Conservation (phyloP, 1,284 basidiomycete species). For the Apiotrichum domesticum region DNA sequence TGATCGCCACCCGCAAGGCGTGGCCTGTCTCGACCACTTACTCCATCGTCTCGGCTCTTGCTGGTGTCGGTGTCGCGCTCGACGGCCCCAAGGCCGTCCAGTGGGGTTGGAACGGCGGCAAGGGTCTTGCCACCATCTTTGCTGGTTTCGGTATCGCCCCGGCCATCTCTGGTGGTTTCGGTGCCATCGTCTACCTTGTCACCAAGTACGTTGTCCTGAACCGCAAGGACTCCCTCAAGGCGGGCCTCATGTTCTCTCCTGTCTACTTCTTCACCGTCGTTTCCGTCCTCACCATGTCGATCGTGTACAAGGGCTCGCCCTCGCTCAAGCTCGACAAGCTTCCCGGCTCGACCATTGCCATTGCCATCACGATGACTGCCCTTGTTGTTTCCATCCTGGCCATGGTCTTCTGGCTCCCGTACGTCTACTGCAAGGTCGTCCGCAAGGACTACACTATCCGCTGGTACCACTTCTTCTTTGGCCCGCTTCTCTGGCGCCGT, state of each 20-base stretch:
- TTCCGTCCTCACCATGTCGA: constrained; percentile 42
- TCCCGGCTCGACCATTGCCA: constrained; percentile 38
- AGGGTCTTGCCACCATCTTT: constrained; percentile 48
- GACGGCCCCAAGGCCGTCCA: constrained; percentile 45
- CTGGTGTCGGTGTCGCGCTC: constrained; percentile 50
- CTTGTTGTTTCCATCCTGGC: constrained; percentile 46
- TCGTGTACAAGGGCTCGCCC: constrained; percentile 45
- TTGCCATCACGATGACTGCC: constrained; percentile 48
- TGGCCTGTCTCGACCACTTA: constrained; percentile 51
- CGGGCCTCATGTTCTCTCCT: constrained; percentile 43
- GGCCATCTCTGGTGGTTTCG: constrained; percentile 47
- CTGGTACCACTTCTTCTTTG: constrained; percentile 51
- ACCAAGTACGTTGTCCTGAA: constrained; percentile 47
- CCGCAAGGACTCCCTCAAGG: constrained; percentile 41
- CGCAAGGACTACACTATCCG: constrained; percentile 50
- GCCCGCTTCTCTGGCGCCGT: constrained; percentile 50
- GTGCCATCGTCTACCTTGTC: constrained; percentile 46
- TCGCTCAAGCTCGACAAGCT: constrained; percentile 47
- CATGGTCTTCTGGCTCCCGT: constrained; percentile 51
- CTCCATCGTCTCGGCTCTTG: constrained; percentile 49
- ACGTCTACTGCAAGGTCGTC: constrained; percentile 49
- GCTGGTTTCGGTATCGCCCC: constrained; percentile 47
- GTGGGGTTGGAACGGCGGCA: constrained; percentile 51
- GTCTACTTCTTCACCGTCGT: constrained; percentile 48
- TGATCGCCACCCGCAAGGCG: constrained; percentile 44